phyloP scores from a whole-genome alignment of 208 protist species.

The Zelonia costaricensis region DNA sequence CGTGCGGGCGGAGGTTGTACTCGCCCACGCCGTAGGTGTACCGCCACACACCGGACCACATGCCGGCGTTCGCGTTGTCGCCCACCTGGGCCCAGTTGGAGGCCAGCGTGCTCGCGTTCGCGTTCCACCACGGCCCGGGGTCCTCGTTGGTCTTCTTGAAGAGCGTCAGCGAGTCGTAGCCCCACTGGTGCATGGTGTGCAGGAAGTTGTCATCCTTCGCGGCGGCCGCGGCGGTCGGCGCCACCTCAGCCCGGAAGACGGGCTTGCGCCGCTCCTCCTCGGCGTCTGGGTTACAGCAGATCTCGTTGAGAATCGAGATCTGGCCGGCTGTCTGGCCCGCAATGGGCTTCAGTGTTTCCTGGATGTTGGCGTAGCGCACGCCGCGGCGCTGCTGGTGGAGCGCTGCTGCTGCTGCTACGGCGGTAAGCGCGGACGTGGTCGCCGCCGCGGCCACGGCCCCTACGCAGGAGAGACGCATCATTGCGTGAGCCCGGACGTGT shows the following conservation, averaged over 20 bases:
- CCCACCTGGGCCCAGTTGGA: conserved; percentile 90
- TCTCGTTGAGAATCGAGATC: conserved; percentile 85
- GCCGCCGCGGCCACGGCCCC: conserved; percentile 1
- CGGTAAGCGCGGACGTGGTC: not conserved
- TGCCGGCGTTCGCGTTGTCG: conserved; percentile 85
- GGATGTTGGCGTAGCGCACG: conserved; percentile 82
- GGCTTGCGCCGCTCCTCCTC: conserved; percentile 86
- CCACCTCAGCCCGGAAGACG: conserved; percentile 73
- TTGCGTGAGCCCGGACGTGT: not conserved
- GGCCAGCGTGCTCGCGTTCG: conserved; percentile 81
- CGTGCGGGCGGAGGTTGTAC: conserved; percentile 87
- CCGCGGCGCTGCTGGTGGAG: conserved; percentile 36
- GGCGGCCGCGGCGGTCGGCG: conserved; percentile 19
- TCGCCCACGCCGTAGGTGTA: conserved; percentile 89
- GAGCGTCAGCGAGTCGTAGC: conserved; percentile 86
- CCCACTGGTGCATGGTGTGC: conserved; percentile 83
- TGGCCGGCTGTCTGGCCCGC: conserved; percentile 80
- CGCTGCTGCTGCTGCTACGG: too few species aligned
- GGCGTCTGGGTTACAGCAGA: conserved; percentile 85
- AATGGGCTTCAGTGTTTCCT: conserved; percentile 75
- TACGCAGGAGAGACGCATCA: conserved; percentile 20
- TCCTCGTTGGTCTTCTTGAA: conserved; percentile 90
- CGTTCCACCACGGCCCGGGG: conserved; percentile 88
- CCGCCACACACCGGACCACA: conserved; percentile 90
- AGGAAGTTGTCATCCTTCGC: conserved; percentile 43